Evolutionary conservation across 106 monocot species (phyloP).

Genomic region (Allium fistulosum): DNA sequence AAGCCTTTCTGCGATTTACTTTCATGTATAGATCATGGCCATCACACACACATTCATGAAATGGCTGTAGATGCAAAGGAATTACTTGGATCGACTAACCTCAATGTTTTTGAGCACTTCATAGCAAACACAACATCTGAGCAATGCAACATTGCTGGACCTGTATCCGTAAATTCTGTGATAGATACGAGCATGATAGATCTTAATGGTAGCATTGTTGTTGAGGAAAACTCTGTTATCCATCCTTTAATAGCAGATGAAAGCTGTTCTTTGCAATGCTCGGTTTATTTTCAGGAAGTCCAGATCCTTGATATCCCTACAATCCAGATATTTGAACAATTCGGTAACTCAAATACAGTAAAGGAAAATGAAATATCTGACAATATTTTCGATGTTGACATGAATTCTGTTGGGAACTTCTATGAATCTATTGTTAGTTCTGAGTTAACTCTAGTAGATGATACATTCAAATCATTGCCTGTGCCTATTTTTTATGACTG

Average conservation of each 20-base stretch:
- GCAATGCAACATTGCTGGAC: slow-evolving; percentile 13
- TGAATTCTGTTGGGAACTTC: slow-evolving; percentile 17
- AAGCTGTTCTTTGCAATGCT: slow-evolving; percentile 38
- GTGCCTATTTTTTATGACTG: slow-evolving; percentile 50
- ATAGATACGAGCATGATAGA: slow-evolving; percentile 57
- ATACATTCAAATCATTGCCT: slow-evolving; percentile 70
- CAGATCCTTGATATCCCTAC: slow-evolving; percentile 54
- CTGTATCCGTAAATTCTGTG: slow-evolving; percentile 30
- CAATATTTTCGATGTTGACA: slow-evolving; percentile 34
- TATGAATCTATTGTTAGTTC: slow-evolving; percentile 66
- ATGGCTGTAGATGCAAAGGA: slow-evolving; percentile 29
- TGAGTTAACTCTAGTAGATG: slow-evolving; percentile 77
- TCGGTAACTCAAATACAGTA: slow-evolving; percentile 17
- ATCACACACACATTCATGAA: slow-evolving; percentile 15
- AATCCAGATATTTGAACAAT: slow-evolving; percentile 24
- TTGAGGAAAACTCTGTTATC: slow-evolving; percentile 40
- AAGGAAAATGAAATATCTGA: slow-evolving; percentile 29
- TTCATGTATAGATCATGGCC: slow-evolving; percentile 20
- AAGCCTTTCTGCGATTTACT: slow-evolving; percentile 36
- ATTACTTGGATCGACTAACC: slow-evolving; percentile 19
- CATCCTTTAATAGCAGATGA: slow-evolving; percentile 34
- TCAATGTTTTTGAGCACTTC: slow-evolving; percentile 31
- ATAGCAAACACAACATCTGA: slow-evolving; percentile 17
- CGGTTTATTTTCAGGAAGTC: slow-evolving; percentile 54
- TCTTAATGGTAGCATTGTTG: slow-evolving; percentile 28